phyloP scores from a whole-genome alignment of 2,329 filamentous ascomycete genomes.

The Calonectria multiphialidica region DNA sequence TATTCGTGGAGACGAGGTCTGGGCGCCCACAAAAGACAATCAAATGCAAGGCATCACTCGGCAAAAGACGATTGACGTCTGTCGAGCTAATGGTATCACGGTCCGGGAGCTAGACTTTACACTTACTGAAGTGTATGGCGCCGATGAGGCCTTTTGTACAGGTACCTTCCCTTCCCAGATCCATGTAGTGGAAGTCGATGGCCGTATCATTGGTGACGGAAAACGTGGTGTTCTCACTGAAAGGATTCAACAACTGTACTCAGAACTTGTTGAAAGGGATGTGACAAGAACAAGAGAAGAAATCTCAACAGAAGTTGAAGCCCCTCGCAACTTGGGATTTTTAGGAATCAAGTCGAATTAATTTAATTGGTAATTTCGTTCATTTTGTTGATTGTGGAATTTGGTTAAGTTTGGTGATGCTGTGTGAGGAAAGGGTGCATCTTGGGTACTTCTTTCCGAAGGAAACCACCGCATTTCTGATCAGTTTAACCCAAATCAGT shows the following conservation, averaged over 20 bases:
- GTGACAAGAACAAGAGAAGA: conserved; percentile 35
- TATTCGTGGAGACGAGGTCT: conserved; percentile 46
- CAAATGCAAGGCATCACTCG: conserved; percentile 49
- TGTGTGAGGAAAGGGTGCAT: no score
- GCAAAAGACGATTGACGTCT: conserved; percentile 47
- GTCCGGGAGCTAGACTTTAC: conserved; percentile 45
- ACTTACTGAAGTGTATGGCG: conserved; percentile 45
- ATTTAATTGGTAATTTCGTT: not conserved
- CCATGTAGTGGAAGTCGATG: conserved; percentile 42
- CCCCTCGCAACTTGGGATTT: conserved; percentile 37
- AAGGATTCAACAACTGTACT: conserved; percentile 40
- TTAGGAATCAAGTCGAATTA: not conserved
- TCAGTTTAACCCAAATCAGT: no score
- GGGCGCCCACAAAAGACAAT: conserved; percentile 47
- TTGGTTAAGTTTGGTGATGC: no score
- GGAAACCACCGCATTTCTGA: no score
- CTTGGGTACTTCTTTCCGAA: no score
- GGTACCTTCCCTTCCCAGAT: conserved; percentile 46
- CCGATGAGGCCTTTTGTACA: conserved; percentile 47
- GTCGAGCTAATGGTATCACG: conserved; percentile 39
- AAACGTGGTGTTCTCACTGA: conserved; percentile 38
- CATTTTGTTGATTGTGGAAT: no score
- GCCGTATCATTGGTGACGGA: conserved; percentile 38
- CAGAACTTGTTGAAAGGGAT: conserved; percentile 35
- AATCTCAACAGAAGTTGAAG: conserved; percentile 38